phyloP scores from a whole-genome alignment of 2,329 filamentous ascomycete species.

The Cryoendolithus antarcticus region DNA sequence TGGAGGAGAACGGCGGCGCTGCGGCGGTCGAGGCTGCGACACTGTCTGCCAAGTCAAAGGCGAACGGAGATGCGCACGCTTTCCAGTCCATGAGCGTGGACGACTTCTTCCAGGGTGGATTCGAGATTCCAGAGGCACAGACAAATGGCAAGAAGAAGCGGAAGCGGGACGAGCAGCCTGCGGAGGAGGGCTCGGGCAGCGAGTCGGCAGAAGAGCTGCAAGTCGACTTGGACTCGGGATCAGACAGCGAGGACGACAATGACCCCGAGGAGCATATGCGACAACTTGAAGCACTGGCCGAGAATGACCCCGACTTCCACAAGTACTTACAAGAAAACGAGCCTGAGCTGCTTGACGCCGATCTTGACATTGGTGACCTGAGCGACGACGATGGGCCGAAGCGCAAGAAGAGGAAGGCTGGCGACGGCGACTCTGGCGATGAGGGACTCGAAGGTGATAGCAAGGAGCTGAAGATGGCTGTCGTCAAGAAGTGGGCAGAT shows the following conservation, averaged over 20 bases:
- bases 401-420: slow-evolving; percentile 47
- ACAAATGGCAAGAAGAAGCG: slow-evolving; percentile 56
- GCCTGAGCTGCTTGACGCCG: slow-evolving; percentile 71
- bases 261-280: slow-evolving; percentile 67
- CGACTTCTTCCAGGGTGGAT: slow-evolving; percentile 91
- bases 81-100: slow-evolving; percentile 80
- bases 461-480: slow-evolving; percentile 64
- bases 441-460: slow-evolving; percentile 37
- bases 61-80: slow-evolving; percentile 39
- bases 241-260: slow-evolving; percentile 40
- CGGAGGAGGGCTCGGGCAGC: slow-evolving; percentile 14
- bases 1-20: slow-evolving; percentile 40
- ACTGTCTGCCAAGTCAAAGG: slow-evolving; percentile 30
- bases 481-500: slow-evolving; percentile 72
- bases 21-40: slow-evolving; percentile 24
- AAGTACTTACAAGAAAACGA: slow-evolving; percentile 95
- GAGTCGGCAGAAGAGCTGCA: slow-evolving; percentile 24
- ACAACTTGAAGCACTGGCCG: slow-evolving; percentile 72
- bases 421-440: slow-evolving; percentile 33
- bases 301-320: slow-evolving; percentile 97
- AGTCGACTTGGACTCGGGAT: slow-evolving; percentile 33
- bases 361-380: slow-evolving; percentile 72
- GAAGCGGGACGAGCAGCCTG: slow-evolving; percentile 30
- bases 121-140: slow-evolving; percentile 63
- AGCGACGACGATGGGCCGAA: slow-evolving; percentile 51